Evolutionary conservation across 2,329 filamentous ascomycete genomes (phyloP), one percentile per base, ranked within the genome.

Genomic region (Paraconiothyrium sp.): DNA sequence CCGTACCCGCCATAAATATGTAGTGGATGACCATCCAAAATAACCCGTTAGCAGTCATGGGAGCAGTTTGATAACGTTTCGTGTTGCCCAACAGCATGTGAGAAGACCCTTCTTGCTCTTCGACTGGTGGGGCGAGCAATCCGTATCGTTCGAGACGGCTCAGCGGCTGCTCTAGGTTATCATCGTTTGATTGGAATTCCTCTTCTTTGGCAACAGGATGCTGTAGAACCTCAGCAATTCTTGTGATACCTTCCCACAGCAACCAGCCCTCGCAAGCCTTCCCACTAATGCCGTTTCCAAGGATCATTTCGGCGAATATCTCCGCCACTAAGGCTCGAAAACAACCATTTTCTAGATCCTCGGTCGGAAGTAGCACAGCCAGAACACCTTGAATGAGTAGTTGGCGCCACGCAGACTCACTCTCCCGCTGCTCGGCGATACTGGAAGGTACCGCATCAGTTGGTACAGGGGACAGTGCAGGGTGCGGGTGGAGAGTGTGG

Each of bases 231-330:
- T 84, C 83, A 62, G 87, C 85, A 63, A 90, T 79, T 74, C 94
- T 96, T 68, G 89, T 90, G 63, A 97, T 86, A 60, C 88, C 86
- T 76, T 97, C 93, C 88, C 91, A 97, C 67, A 98, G 79, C 72
- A 97, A 86, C 92, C 92, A 96, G 27, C 92, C 92, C 79, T 98
- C 90, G 68, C 91, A 93, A 44, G 91, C 85, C 76, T 91, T 96
- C 72, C 90, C 91, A 71, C 89, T 89, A 70, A 97, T 84, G 60
- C 91, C 86, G 69, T 92, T 93, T 64, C 92, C 92, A 66, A 99
- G 84, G 64, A 98, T 92, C 76, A 97, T 89, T 79, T 97, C 93
- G 7, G 93, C 92, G 64, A 98, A 85, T 67, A 98, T 91, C 79
- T 97, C 93, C 58, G 89, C 89, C 64, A 97, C 90, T 64, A 99